A percentile compares a stretch with the other conserved stretches of the same genome.
These are phyloP conservation scores for Lagenaria siceraria DNA, from an alignment of 306 rosid genomes.

Conservation along the genomic window DNA sequence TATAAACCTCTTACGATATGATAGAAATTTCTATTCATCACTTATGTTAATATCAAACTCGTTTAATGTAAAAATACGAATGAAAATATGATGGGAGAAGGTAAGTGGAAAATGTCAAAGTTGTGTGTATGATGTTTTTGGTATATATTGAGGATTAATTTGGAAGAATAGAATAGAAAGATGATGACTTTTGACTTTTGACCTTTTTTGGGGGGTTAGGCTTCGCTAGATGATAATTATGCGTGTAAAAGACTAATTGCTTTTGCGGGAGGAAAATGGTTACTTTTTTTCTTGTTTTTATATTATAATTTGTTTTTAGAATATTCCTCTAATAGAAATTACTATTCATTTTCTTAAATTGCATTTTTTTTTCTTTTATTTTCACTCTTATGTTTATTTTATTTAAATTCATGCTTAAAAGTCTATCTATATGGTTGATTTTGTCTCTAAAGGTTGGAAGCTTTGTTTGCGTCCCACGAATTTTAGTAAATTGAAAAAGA, in stretches of 20 bases:
- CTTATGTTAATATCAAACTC: too few relatives aligned
- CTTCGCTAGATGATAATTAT: background rate
- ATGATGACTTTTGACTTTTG: background rate
- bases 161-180: background rate
- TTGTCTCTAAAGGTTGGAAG: background rate
- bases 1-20: too few relatives aligned
- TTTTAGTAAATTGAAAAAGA: background rate
- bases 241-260: background rate
- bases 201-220: background rate
- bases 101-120: background rate
- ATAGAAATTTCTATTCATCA: too few relatives aligned
- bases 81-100: too few relatives aligned
- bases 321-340: background rate
- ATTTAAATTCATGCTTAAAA: background rate
- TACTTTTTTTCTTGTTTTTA: background rate
- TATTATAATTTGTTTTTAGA: background rate
- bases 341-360: background rate
- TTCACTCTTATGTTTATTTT: background rate
- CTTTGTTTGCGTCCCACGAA: background rate
- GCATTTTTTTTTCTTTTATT: too few relatives aligned
- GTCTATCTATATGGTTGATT: background rate
- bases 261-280: background rate
- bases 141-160: background rate
- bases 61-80: too few relatives aligned
- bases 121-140: background rate